Evolutionary conservation across 1,284 basidiomycete genomes (phyloP), one percentile per base, ranked within the genome.

Genomic region (Microbotryum lychnidis-dioicae): DNA sequence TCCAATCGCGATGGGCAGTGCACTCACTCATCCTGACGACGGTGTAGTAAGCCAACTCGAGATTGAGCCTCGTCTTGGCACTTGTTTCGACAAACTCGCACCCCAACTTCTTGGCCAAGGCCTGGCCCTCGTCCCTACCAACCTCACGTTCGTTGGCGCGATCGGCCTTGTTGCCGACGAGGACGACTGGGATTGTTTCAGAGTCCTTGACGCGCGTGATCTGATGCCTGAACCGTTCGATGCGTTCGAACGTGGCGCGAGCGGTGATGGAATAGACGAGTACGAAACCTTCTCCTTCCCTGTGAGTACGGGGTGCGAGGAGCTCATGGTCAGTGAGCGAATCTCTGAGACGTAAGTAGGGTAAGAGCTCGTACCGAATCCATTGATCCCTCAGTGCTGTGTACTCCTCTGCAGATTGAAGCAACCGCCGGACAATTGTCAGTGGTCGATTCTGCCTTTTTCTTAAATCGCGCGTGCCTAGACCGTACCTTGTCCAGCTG

Each of bases 231-330:
- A 77, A 77, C 44, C 71, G 64, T 55, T 74, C 73, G 48, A 77
- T 73, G 20, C 76, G 67, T 58, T 76, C 73, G 57, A 77, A 77
- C 4, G 75, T 76, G n/a, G 73, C 70, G 25, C 76, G 69, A 8
- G 74, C 70, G 21, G 75, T 75, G 48, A 75, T 76, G 37, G 73
- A 75, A 62, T 77, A 77, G 53, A 77, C 73, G 48, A 77, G 70
- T 10, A 77, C 63, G 67, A 77, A 77, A 6, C 75, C 76, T 57
- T 77, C 75, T 12, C 76, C 76, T 66, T 77, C 76, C 31, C 76
- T 73, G 63, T 46, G 21, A 4, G 3, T 27, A 12, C 1, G 29
- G 3, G 9, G 31, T 10, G 31, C 16, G 37, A 16, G 18, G 20
- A 23, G 4, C 20, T 18, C 27, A 44, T 25, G 23, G 16, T n/a